These are phyloP conservation scores for Zarea fungicola DNA, from an alignment of 2,329 filamentous ascomycete genomes.

Conservation along the genomic window DNA sequence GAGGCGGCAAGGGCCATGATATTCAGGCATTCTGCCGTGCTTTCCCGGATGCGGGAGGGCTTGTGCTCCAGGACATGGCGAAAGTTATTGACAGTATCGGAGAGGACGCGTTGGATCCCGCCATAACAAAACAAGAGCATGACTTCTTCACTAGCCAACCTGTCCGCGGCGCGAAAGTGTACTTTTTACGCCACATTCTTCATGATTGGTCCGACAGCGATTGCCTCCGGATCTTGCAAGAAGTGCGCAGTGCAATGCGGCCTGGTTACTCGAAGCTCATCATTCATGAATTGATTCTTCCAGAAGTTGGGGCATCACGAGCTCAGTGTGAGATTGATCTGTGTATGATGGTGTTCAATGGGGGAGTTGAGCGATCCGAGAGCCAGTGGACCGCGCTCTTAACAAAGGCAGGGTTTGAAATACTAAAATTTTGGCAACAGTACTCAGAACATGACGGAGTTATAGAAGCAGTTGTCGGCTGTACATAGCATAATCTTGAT, in stretches of 20 bases:
- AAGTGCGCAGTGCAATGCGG: slow-evolving; percentile 16
- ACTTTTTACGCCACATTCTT: slow-evolving; percentile 22
- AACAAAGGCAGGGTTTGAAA: slow-evolving; percentile 15
- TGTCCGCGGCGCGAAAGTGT: slow-evolving; percentile 24
- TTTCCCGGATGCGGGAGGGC: slow-evolving; percentile 18
- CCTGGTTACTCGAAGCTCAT: slow-evolving; percentile 26
- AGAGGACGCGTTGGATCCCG: slow-evolving; percentile 14
- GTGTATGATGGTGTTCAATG: slow-evolving; percentile 19
- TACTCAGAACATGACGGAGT: neutral
- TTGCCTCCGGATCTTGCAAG: slow-evolving; percentile 16
- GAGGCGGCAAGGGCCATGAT: slow-evolving; percentile 26
- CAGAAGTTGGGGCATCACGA: slow-evolving; percentile 13
- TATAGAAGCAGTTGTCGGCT: neutral
- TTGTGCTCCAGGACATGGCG: slow-evolving; percentile 26
- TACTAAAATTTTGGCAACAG: slow-evolving; percentile 6
- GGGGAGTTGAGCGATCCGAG: slow-evolving; percentile 18
- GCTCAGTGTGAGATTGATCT: slow-evolving; percentile 18
- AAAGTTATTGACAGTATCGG: slow-evolving; percentile 19
- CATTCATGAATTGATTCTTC: slow-evolving; percentile 25
- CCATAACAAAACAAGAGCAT: slow-evolving; percentile 26
- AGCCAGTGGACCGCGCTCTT: slow-evolving; percentile 18
- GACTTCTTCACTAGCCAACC: slow-evolving; percentile 31
- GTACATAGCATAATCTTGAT: neutral
- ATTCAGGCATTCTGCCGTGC: slow-evolving; percentile 20
- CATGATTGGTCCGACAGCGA: slow-evolving; percentile 22